These are phyloP conservation scores for Diplocarpon mali DNA, from an alignment of 2,329 filamentous ascomycete species.

Conservation along the genomic window DNA sequence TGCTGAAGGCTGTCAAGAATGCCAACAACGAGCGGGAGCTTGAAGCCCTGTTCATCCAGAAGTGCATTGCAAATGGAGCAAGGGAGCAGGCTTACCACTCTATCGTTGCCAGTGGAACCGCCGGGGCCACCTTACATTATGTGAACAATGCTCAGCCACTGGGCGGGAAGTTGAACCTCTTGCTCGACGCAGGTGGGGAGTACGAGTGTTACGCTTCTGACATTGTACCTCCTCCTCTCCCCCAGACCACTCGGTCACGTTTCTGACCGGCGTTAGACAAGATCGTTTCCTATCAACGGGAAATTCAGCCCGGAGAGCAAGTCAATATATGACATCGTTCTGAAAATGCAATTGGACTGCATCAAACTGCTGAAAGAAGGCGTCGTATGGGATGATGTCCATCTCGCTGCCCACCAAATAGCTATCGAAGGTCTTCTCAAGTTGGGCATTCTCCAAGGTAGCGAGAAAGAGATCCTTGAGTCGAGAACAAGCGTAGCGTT, in stretches of 20 bases:
- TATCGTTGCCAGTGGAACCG: slow-evolving; percentile 71
- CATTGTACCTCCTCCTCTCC: slow-evolving; percentile 33
- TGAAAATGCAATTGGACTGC: slow-evolving; percentile 75
- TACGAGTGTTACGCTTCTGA: slow-evolving; percentile 63
- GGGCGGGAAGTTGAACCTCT: slow-evolving; percentile 61
- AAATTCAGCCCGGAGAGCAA: slow-evolving; percentile 59
- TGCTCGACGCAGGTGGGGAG: slow-evolving; percentile 76
- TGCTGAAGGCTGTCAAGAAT: slow-evolving; percentile 47
- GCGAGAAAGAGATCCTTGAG: slow-evolving; percentile 62
- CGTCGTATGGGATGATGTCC: slow-evolving; percentile 70
- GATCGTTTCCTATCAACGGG: slow-evolving; percentile 73
- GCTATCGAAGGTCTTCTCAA: slow-evolving; percentile 69
- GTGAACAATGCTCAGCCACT: slow-evolving; percentile 65
- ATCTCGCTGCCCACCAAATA: slow-evolving; percentile 67
- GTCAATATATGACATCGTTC: slow-evolving; percentile 71
- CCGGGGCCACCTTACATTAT: slow-evolving; percentile 82
- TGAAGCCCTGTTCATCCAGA: slow-evolving; percentile 67
- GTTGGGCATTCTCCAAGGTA: slow-evolving; percentile 62
- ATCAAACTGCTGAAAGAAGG: slow-evolving; percentile 64
- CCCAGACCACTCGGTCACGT: neutral
- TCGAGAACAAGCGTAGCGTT: slow-evolving; percentile 78
- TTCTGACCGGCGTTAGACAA: slow-evolving; percentile 44
- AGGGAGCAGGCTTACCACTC: slow-evolving; percentile 79
- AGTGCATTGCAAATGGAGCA: slow-evolving; percentile 63
- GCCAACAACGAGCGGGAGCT: slow-evolving; percentile 74